Evolutionary conservation across 1,284 basidiomycete species (phyloP).

Genomic region (Trichosporon sp.): DNA sequence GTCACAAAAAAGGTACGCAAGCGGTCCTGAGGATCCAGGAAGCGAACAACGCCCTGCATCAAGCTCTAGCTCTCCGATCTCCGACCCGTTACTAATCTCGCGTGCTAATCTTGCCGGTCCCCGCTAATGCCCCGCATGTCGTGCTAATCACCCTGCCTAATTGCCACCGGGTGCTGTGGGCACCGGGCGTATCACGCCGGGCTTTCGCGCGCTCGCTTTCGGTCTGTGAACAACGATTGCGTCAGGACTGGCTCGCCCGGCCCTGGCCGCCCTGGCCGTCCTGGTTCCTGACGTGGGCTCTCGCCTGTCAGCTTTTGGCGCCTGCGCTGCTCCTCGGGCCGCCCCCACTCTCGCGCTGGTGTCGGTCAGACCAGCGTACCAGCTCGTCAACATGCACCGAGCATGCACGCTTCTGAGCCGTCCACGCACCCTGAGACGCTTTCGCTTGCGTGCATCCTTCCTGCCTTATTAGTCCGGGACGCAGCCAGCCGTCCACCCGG

Average conservation of each 20-base stretch:
- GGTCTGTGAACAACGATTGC: not conserved
- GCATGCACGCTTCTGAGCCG: too few relatives aligned
- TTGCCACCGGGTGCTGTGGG: not conserved
- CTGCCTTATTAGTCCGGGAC: too few relatives aligned
- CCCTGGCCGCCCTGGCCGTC: not conserved
- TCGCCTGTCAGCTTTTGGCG: not conserved
- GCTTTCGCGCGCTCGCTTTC: too few relatives aligned
- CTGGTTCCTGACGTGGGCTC: not conserved
- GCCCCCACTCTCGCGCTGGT: not conserved
- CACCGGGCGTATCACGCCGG: too few relatives aligned
- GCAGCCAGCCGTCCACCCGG: too few relatives aligned
- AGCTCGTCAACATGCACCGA: too few relatives aligned
- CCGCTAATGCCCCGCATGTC: not conserved
- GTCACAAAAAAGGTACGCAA: conserved; percentile 2
- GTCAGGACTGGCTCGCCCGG: not conserved
- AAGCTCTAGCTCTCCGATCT: too few relatives aligned
- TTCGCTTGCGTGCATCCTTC: too few relatives aligned
- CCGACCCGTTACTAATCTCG: not conserved
- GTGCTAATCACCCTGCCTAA: not conserved
- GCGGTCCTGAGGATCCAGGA: not conserved
- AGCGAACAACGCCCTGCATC: not conserved
- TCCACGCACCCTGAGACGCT: too few relatives aligned
- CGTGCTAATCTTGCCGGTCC: not conserved
- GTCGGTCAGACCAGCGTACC: too few relatives aligned
- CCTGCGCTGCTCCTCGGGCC: not conserved